Evolutionary conservation across 768 basidiomycete species (phyloP).

Genomic region (Tulasnella sp.): DNA sequence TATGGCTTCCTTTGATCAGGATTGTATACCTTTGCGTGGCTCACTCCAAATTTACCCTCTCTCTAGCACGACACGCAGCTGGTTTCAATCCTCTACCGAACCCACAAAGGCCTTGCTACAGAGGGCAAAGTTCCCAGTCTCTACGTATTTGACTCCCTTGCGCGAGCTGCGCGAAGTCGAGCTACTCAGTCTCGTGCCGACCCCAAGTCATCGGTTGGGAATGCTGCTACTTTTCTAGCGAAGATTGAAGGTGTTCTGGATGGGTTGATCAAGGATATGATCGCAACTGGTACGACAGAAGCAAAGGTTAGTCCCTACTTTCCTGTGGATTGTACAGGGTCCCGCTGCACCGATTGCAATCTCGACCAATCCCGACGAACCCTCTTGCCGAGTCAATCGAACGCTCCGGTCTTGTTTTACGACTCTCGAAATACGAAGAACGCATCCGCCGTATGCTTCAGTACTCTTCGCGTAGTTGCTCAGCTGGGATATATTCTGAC

Average conservation of each 20-base stretch:
- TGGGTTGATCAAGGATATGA: slow-evolving; percentile 82
- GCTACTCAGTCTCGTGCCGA: slow-evolving; percentile 49
- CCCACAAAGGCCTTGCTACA: slow-evolving; percentile 72
- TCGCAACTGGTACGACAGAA: slow-evolving; percentile 59
- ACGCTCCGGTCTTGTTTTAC: not conserved
- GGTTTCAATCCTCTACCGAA: slow-evolving; percentile 82
- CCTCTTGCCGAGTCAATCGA: not conserved
- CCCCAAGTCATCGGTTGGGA: slow-evolving; percentile 55
- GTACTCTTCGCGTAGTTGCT: slow-evolving; percentile 9
- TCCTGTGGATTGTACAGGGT: not conserved
- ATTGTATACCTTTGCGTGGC: slow-evolving; percentile 2
- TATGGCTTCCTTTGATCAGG: slow-evolving; percentile 40
- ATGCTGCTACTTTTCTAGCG: slow-evolving; percentile 75
- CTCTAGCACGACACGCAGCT: slow-evolving; percentile 77
- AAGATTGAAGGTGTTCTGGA: slow-evolving; percentile 91
- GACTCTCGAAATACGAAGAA: not conserved
- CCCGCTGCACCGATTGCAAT: slow-evolving; percentile 21
- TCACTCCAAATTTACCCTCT: not conserved
- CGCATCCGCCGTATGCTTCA: not conserved
- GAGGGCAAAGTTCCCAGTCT: slow-evolving; percentile 77
- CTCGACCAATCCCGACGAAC: not conserved
- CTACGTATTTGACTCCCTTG: slow-evolving; percentile 90
- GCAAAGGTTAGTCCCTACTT: slow-evolving; percentile 70
- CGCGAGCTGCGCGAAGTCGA: slow-evolving; percentile 71
- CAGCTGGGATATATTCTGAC: slow-evolving; percentile 1